Evolutionary conservation across 192 early-diverging fungal species (phyloP).

Genomic region (Obelidium mucronatum): DNA sequence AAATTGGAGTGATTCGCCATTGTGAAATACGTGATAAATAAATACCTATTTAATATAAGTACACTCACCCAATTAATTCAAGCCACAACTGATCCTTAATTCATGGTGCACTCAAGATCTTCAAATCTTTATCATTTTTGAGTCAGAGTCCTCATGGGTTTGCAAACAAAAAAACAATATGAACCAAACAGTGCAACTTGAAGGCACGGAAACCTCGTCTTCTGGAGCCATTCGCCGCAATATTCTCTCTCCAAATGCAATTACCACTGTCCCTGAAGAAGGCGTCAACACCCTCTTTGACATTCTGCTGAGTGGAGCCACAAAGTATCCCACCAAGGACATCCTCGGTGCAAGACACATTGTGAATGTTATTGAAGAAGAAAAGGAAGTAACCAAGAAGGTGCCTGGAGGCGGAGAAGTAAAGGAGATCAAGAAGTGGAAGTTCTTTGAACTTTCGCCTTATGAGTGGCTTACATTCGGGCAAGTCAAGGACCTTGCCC

Average conservation of each 20-base stretch:
- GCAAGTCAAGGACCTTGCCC: background rate
- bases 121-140: too few relatives aligned
- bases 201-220: background rate
- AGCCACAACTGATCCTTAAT: too few relatives aligned
- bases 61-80: too few relatives aligned
- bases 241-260: background rate
- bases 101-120: too few relatives aligned
- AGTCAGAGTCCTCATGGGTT: too few relatives aligned
- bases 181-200: too few relatives aligned
- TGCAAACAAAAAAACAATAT: too few relatives aligned
- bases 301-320: background rate
- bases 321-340: background rate
- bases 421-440: constrained; percentile 77
- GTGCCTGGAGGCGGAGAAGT: constrained; percentile 55
- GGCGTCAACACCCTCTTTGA: constrained; percentile 29
- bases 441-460: background rate
- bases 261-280: constrained; percentile 6
- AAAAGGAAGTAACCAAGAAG: constrained; percentile 72
- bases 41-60: too few relatives aligned
- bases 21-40: too few relatives aligned
- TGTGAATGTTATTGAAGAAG: constrained; percentile 64
- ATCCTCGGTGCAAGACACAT: constrained; percentile 2
- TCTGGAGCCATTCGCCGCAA: constrained; percentile 11
- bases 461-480: constrained; percentile 57
- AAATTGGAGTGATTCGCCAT: too few relatives aligned